Evolutionary conservation across 1,284 basidiomycete species (phyloP).

Genomic region (Sanguinoderma infundibulare): DNA sequence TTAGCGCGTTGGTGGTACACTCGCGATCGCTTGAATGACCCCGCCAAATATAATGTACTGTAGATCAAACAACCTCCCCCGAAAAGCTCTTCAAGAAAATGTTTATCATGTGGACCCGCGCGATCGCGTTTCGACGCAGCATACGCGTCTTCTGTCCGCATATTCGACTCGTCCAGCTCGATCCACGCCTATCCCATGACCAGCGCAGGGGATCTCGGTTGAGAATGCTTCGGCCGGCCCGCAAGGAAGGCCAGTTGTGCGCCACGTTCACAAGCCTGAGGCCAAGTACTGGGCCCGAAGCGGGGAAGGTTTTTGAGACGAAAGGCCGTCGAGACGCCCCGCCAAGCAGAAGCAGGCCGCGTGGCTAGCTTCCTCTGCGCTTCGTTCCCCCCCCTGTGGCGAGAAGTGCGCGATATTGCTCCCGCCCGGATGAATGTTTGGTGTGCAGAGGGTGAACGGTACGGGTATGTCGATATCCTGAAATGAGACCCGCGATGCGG

Average conservation of each 20-base stretch:
- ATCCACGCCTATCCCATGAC: background rate
- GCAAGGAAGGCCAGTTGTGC: background rate
- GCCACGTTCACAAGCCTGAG: slow-evolving; percentile 5
- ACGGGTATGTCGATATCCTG: background rate
- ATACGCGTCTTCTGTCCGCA: background rate
- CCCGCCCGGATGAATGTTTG: background rate
- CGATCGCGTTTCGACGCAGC: background rate
- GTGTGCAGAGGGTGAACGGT: too few relatives aligned
- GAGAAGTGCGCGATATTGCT: background rate
- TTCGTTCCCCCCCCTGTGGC: background rate
- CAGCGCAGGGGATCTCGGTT: slow-evolving; percentile 15
- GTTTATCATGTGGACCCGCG: background rate
- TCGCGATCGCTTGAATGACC: background rate
- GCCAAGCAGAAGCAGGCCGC: background rate
- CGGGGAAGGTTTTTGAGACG: background rate
- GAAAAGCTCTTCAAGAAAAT: background rate
- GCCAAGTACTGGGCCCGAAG: background rate
- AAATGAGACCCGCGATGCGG: background rate
- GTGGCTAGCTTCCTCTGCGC: background rate
- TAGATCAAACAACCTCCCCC: background rate
- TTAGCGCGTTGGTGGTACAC: background rate
- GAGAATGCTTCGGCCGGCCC: background rate
- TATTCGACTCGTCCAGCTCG: background rate
- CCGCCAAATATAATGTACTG: background rate
- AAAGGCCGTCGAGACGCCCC: background rate